Base-by-base conservation (phyloP, 2,329 filamentous ascomycete species). In the Metarhizium anisopliae region DNA sequence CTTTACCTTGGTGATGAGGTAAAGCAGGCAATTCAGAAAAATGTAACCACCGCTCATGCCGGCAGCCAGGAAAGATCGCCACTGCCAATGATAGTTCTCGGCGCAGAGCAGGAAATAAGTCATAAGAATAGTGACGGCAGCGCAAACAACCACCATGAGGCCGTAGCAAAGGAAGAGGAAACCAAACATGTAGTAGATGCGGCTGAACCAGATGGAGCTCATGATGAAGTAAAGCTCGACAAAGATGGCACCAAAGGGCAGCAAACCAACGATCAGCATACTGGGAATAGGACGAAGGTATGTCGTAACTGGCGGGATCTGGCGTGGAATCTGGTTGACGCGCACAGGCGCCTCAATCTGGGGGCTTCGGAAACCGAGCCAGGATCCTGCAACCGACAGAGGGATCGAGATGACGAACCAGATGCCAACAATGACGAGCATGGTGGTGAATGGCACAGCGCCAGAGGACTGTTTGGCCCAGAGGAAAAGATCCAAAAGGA, bases 131-230 rank as follows among this genome's bases (percentile, higher is more conserved):
- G 94, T 97, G 45, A 95, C 93, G 1, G 92, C 87, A 0, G 93
- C 93, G 57, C 88, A 91, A 1, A 94, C 97, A 64, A 96, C 88
- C 64, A 97, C 90, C 91, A 99, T 96, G 52, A 99, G 82, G 11
- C 89, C 92, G 67, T 96, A 99, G 79, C 92, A 96, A 56, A 99
- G 81, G 79, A 99, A 99, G 40, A 99, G 77, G 80, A 99, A 99
- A 25, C 94, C 94, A 66, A 99, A 99, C 94, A 99, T 99, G 81
- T 99, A 99, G 79, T 99, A 99, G 62, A 99, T 94, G 73, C 94
- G 90, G 77, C 87, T 93, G 73, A 95, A 96, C 94, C 94, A 99
- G 68, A 99, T 93, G 30, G 90, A 95, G 74, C 87, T 95, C 90
- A 99, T 95, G 77, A 99, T 96, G 74, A 97, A 97, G 80, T 96